A percentile compares a stretch with the other conserved stretches of the same genome.
Conservation (phyloP, 768 basidiomycete species). For the Ramaria rubella region DNA sequence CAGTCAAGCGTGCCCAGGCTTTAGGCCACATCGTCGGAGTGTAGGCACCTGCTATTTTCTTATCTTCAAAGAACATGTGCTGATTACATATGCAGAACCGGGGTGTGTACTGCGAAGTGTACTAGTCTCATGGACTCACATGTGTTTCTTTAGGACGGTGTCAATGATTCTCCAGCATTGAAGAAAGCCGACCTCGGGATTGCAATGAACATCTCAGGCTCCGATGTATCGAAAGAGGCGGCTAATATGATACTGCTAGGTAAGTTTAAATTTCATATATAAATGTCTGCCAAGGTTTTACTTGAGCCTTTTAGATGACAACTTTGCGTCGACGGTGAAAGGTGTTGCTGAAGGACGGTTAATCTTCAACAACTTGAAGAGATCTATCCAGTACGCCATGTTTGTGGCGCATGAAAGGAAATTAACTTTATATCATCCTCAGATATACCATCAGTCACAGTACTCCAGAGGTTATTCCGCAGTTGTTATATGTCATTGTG, state of each 20-base stretch:
- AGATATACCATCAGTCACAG: conserved; percentile 62
- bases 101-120: conserved; percentile 17
- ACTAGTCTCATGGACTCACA: not conserved
- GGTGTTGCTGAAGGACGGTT: conserved; percentile 64
- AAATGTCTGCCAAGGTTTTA: not conserved
- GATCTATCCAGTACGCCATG: conserved; percentile 54
- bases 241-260: conserved; percentile 69
- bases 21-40: conserved; percentile 68
- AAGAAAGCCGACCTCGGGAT: conserved; percentile 71
- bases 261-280: conserved; percentile 25
- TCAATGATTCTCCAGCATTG: conserved; percentile 65
- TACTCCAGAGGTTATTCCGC: conserved; percentile 64
- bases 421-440: not conserved
- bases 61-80: not conserved
- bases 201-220: conserved; percentile 71
- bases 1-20: conserved; percentile 66
- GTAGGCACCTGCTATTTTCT: conserved; percentile 32
- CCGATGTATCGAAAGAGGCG: conserved; percentile 68
- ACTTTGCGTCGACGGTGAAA: conserved; percentile 68
- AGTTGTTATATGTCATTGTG: conserved; percentile 62
- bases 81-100: conserved; percentile 38
- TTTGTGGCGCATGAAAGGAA: not conserved
- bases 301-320: conserved; percentile 43
- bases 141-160: conserved; percentile 42
- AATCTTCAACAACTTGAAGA: conserved; percentile 65